Evolutionary conservation across 2,329 filamentous ascomycete genomes (phyloP), one percentile per base, ranked within the genome.

Genomic region (Diaporthe humulicola): DNA sequence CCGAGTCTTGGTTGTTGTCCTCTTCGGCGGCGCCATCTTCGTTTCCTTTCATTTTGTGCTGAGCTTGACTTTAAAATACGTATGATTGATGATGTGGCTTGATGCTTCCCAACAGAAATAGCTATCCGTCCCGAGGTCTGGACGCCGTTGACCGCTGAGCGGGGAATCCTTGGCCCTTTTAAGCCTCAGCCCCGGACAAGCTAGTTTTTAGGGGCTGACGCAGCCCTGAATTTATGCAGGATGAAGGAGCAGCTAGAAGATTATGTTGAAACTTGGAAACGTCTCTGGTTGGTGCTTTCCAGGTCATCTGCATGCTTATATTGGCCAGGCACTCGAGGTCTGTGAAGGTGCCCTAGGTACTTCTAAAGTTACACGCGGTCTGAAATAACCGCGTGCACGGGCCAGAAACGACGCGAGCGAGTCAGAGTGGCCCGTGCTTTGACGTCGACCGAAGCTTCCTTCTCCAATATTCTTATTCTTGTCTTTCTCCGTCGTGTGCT

Each of bases 391-490:
- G 12, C 10, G 45, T 9, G 57, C 57, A 40, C 57, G 57, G 36
- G 57, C 57, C n/a, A 58, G 0, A 19, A 19, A 4, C 3, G 3
- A 15, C n/a, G 10, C 6, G 36, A 17, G 36, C 57, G 57, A 60
- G 57, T 61, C 58, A 42, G 42, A 42, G 58, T 42, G 58, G 58
- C 38, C 58, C 58, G 58, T 61, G 58, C 58, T 61, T 61, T 8
- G 17, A 61, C 58, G 36, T 61, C 58, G 9, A 42, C 28, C 52
- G 15, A 54, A 30, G 6, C 15, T 22, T 28, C 7, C 25, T 22
- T 17, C 12, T 12, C 25, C 19, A 15, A 30, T 19, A 30, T 33
- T 30, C 25, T 19, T 33, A 56, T 22, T 33, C 19, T 56, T 8
- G 0, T 28, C 2, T n/a, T 28, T 33, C 17, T 4, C 15, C 17